A percentile compares a stretch with the other conserved stretches of the same genome.
Conservation (phyloP, 2,329 filamentous ascomycete genomes). For the Fusarium redolens region DNA sequence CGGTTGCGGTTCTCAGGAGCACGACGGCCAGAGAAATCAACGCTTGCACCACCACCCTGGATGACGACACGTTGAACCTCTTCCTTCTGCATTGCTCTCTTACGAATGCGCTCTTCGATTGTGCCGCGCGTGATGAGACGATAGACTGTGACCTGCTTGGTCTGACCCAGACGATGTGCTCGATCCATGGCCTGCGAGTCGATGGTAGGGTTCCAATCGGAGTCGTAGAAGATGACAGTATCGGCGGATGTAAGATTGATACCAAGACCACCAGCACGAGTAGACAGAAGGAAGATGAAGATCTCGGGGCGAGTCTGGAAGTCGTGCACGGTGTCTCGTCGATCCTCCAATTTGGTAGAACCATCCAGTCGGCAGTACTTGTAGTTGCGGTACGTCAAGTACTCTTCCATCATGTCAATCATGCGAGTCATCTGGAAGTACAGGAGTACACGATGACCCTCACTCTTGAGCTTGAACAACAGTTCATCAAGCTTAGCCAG, state of each 20-base stretch:
- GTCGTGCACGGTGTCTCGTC: conserved; percentile 94
- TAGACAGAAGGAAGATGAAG: conserved; percentile 96
- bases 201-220: conserved; percentile 99
- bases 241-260: conserved; percentile 98
- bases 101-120: conserved; percentile 97
- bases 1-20: conserved; percentile 92
- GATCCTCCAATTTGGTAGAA: conserved; percentile 96
- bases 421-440: conserved; percentile 99
- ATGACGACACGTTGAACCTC: conserved; percentile 98
- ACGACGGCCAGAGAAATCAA: conserved; percentile 95
- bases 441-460: conserved; percentile 90
- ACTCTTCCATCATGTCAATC: conserved; percentile 99
- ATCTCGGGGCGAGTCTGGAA: conserved; percentile 96
- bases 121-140: conserved; percentile 96
- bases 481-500: conserved; percentile 90
- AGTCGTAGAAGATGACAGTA: conserved; percentile 99
- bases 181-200: conserved; percentile 99
- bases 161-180: conserved; percentile 96
- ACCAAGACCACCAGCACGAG: conserved; percentile 94
- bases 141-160: conserved; percentile 95
- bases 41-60: conserved; percentile 86
- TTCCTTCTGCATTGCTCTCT: conserved; percentile 96
- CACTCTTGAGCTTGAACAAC: conserved; percentile 89
- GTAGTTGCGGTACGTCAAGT: conserved; percentile 98
- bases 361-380: conserved; percentile 97